Evolutionary conservation across 805 yeast genomes (phyloP).

Genomic region (Candida ortonii): DNA sequence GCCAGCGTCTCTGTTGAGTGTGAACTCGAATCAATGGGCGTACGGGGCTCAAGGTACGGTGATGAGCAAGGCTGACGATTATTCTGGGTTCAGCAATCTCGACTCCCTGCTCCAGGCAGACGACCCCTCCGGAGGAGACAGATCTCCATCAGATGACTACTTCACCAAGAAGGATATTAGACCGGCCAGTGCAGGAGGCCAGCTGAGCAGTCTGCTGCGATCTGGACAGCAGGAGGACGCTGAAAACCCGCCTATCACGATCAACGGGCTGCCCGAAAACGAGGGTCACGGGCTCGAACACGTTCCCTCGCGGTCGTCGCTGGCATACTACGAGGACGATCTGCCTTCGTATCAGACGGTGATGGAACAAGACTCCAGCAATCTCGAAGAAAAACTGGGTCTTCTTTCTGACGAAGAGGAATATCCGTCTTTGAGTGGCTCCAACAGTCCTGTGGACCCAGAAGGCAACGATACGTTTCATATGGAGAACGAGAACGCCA

Average conservation of each 20-base stretch:
- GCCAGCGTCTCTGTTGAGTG: constrained; percentile 25
- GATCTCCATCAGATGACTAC: constrained; percentile 2
- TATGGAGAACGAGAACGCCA: constrained; percentile 13
- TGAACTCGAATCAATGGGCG: too few relatives aligned
- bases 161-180: constrained; percentile 16
- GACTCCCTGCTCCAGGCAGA: constrained; percentile 22
- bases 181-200: constrained; percentile 12
- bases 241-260: constrained; percentile 3
- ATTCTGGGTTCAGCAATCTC: constrained; percentile 21
- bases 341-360: constrained; percentile 30
- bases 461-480: constrained; percentile 15
- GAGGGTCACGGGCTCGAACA: constrained; percentile 11
- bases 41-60: too few relatives aligned
- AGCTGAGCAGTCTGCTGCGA: constrained; percentile 15
- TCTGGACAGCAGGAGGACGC: constrained; percentile 1
- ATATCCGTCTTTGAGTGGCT: constrained; percentile 2
- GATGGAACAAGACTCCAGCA: constrained; percentile 23
- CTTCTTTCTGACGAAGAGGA: constrained; percentile 24
- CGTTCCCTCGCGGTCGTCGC: constrained; percentile 26
- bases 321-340: constrained; percentile 22
- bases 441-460: constrained; percentile 3
- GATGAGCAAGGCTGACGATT: too few relatives aligned
- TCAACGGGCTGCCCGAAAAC: constrained; percentile 5
- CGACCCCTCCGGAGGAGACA: constrained; percentile 2
- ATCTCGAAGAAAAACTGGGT: constrained; percentile 23